Base-by-base conservation (phyloP, 164 flowering plant genomes). In the Amborella trichopoda region DNA sequence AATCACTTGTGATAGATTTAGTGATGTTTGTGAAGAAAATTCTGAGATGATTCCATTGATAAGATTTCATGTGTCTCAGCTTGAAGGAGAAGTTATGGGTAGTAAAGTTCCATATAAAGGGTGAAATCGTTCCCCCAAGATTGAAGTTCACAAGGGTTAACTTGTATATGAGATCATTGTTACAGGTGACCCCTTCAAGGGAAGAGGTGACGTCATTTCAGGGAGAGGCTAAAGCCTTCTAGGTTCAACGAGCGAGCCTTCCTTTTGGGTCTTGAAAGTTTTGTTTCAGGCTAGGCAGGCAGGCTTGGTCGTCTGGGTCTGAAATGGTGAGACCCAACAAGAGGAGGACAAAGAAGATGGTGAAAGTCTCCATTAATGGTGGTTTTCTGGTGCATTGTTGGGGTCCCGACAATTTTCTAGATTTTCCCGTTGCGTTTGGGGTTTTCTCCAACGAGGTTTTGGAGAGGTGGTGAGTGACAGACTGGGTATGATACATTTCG, bases 141-240 rank as follows among this genome's bases (percentile, higher is more conserved):
- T 77, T 63, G 50, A 91, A 74, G 54, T 55, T 72, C 4, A 78
- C 46, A 48, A 91, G 79, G 22, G 93, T 70, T 47, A 91, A 83
- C 60, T 82, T 84, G 84, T 76, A 82, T 66, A 91, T 78, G n/a
- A 96, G 73, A 52, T 95, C 96, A 46, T 87, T 87, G 81, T 84
- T 91, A 69, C 96, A 91, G 42, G 83, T 84, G 40, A 79, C 94
- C 5, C 99, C 96, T 12, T 65, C 60, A 22, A 91, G 78, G 54
- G 70, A 67, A 9, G 96, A 81, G 47, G 73, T 78, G 77, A 78
- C 82, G 28, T 93, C 99, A 44, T 38, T 60, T 55, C 99, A 91
- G 2, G 99, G 86, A 54, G 67, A 55, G 4, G 85, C 69, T 67
- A 91, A 73, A 48, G 55, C 61, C 36, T 78, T 3, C 25, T 60